phyloP scores from a whole-genome alignment of 352 stramenopile genomes.

The Phytophthora fragariae region DNA sequence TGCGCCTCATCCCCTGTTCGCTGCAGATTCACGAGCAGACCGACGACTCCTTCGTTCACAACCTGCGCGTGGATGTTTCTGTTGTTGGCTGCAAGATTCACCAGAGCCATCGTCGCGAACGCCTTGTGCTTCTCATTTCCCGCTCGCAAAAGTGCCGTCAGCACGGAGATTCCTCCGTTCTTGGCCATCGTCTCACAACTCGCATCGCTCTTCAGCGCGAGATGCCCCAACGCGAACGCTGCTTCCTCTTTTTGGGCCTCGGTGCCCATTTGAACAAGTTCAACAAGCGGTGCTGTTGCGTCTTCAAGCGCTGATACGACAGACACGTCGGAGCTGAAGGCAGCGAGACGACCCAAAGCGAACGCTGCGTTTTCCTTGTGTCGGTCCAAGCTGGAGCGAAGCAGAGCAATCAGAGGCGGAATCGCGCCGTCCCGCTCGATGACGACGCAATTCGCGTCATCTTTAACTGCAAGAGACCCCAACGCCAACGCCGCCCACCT shows the following conservation, averaged over 20 bases:
- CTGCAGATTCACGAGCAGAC: constrained; percentile 1
- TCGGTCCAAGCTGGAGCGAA: constrained; percentile 3
- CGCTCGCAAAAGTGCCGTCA: neutral
- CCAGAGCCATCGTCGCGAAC: constrained; percentile 11
- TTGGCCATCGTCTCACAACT: neutral
- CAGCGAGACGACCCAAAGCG: constrained; percentile 2
- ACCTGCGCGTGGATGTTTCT: constrained; percentile 4
- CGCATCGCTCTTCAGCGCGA: constrained; percentile 1
- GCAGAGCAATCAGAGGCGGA: neutral
- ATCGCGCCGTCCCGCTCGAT: neutral
- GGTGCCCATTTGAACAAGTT: neutral
- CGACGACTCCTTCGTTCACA: neutral
- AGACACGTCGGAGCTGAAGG: neutral
- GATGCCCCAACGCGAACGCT: constrained; percentile 4
- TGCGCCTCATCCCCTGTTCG: neutral
- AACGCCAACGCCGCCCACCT: constrained; percentile 9
- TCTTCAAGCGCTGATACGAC: neutral
- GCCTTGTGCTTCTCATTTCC: constrained; percentile 16
- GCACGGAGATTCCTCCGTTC: neutral
- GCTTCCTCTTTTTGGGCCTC: constrained; percentile 17
- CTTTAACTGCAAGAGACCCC: constrained; percentile 2
- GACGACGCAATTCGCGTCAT: neutral
- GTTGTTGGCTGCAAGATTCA: constrained; percentile 1
- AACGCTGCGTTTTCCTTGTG: constrained; percentile 13
- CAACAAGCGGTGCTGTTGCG: neutral